phyloP scores from a whole-genome alignment of 345 rosid genomes.

The Euphorbia tirucalli region DNA sequence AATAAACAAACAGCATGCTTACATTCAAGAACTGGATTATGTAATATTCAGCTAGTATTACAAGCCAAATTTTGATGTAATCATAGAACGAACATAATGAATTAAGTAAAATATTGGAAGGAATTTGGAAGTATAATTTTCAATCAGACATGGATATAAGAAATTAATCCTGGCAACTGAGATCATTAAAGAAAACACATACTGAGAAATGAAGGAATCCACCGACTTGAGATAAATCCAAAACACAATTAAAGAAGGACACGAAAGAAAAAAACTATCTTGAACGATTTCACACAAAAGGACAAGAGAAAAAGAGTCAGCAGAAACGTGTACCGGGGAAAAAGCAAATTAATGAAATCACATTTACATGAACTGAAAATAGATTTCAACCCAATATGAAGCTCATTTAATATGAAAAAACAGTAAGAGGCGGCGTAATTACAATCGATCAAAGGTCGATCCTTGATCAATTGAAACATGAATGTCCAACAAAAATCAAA shows the following conservation, averaged over 20 bases:
- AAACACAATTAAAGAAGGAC: neutral
- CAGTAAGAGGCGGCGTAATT: slow-evolving; percentile 9
- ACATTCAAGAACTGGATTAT: neutral
- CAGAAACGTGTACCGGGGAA: slow-evolving; percentile 5
- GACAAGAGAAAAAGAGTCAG: neutral
- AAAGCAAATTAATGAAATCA: neutral
- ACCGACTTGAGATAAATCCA: neutral
- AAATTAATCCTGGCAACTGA: slow-evolving; percentile 9
- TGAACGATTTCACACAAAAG: neutral
- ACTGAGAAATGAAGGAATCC: slow-evolving; percentile 4
- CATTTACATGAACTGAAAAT: neutral
- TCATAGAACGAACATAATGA: too few relatives aligned
- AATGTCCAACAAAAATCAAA: neutral
- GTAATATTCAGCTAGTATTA: neutral
- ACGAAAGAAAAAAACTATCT: too few relatives aligned
- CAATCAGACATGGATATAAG: neutral
- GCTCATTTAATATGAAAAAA: slow-evolving; percentile 12
- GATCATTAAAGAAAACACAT: neutral
- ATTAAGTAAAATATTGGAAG: neutral
- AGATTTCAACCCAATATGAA: slow-evolving; percentile 5
- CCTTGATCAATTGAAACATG: neutral
- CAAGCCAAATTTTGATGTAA: neutral
- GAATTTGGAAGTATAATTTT: neutral
- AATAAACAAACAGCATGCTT: neutral
- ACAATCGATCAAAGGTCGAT: neutral